These are phyloP conservation scores for Mycena sp. DNA, from an alignment of 1,284 basidiomycete species.

Conservation along the genomic window DNA sequence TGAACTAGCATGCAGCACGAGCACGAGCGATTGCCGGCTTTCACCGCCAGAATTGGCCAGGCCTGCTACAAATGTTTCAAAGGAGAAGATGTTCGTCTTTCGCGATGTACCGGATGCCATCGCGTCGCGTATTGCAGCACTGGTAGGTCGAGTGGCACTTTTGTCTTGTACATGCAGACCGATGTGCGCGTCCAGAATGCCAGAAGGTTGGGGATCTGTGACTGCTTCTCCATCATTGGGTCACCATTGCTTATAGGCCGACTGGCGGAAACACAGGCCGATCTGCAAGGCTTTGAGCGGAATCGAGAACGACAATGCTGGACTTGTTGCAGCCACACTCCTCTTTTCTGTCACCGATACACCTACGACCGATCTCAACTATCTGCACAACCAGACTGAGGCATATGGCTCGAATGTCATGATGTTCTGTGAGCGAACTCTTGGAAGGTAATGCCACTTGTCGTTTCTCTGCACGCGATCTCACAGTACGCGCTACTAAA, in stretches of 20 bases:
- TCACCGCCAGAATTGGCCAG: conserved; percentile 15
- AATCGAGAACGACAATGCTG: conserved; percentile 13
- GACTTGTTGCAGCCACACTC: background rate
- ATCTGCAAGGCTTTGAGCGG: conserved; percentile 19
- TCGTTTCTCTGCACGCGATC: background rate
- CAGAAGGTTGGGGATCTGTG: conserved; percentile 6
- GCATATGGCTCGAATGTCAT: conserved; percentile 8
- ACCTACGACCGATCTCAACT: conserved; percentile 13
- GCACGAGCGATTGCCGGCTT: conserved; percentile 16
- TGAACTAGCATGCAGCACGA: conserved; percentile 4
- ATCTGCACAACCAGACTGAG: conserved; percentile 10
- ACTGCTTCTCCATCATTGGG: background rate
- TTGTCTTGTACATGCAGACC: background rate
- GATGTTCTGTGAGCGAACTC: background rate
- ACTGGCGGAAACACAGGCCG: conserved; percentile 15
- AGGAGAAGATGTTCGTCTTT: conserved; percentile 7
- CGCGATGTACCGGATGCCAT: conserved; percentile 15
- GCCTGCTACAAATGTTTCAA: conserved; percentile 27
- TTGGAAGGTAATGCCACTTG: background rate
- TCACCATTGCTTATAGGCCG: background rate
- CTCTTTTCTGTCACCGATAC: conserved; percentile 6
- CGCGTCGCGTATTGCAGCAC: conserved; percentile 13
- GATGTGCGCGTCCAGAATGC: background rate
- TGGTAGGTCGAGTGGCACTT: background rate
- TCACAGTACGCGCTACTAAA: background rate